Percentiles rank a stretch among this genome's conserved stretches.
Evolutionary conservation across 805 yeast genomes (phyloP).

Genomic region (Candida lessepsii): DNA sequence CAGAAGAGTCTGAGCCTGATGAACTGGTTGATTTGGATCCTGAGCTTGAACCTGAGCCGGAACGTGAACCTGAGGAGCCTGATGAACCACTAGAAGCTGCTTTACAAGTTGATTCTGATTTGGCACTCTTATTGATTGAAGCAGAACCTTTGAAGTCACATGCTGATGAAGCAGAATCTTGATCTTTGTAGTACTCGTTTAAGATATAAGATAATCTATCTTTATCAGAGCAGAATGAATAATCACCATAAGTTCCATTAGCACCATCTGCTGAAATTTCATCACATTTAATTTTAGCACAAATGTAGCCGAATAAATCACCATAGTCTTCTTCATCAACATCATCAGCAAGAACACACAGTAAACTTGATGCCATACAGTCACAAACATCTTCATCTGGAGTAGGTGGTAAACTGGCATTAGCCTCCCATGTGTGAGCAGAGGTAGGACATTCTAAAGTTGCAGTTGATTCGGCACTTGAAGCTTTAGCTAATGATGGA

Average conservation of each 20-base stretch:
- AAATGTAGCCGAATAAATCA: slow-evolving; percentile 55
- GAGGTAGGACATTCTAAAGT: slow-evolving; percentile 72
- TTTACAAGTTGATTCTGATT: slow-evolving; percentile 32
- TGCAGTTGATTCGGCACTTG: slow-evolving; percentile 42
- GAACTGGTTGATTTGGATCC: slow-evolving; percentile 18
- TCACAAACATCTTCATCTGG: slow-evolving; percentile 65
- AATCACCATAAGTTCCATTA: slow-evolving; percentile 66
- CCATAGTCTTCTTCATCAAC: slow-evolving; percentile 58
- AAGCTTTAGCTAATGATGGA: slow-evolving; percentile 37
- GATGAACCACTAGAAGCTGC: slow-evolving; percentile 14
- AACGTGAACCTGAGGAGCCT: slow-evolving; percentile 21
- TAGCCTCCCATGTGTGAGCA: slow-evolving; percentile 59
- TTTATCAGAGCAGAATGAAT: slow-evolving; percentile 67
- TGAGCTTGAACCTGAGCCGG: slow-evolving; percentile 18
- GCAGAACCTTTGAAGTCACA: slow-evolving; percentile 76
- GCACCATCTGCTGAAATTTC: slow-evolving; percentile 64
- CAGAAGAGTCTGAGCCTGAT: slow-evolving; percentile 26
- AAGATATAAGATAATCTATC: slow-evolving; percentile 64
- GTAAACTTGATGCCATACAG: slow-evolving; percentile 55
- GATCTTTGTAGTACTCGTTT: slow-evolving; percentile 58
- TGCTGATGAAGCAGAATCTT: slow-evolving; percentile 45
- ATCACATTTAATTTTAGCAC: slow-evolving; percentile 54
- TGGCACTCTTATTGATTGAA: slow-evolving; percentile 32
- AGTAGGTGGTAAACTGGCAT: slow-evolving; percentile 73
- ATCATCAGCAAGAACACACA: slow-evolving; percentile 59